Evolutionary conservation across 345 rosid genomes (phyloP).

Genomic region (Melaleuca alternifolia): DNA sequence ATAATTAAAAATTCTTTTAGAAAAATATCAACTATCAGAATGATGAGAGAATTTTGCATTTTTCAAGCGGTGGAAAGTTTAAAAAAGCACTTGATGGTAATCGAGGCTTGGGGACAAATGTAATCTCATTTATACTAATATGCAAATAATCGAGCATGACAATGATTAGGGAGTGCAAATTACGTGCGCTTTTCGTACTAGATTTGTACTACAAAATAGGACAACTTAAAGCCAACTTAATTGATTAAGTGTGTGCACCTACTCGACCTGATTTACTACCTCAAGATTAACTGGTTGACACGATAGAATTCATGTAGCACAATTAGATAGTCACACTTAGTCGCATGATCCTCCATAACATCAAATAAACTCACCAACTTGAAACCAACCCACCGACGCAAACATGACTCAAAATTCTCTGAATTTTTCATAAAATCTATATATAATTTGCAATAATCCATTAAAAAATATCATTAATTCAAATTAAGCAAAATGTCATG

Average conservation of each 20-base stretch:
- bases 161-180: not conserved
- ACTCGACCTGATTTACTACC: not conserved
- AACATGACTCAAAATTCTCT: not conserved
- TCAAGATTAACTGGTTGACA: not conserved
- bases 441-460: not conserved
- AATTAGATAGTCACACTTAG: not conserved
- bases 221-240: not conserved
- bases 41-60: not conserved
- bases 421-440: not conserved
- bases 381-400: not conserved
- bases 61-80: not conserved
- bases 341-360: not conserved
- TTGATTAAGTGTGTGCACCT: not conserved
- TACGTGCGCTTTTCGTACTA: not conserved
- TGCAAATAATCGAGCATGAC: not conserved
- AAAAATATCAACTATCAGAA: not conserved
- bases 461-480: not conserved
- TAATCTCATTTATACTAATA: not conserved
- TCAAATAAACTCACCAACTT: not conserved
- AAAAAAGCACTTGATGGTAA: not conserved
- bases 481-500: not conserved
- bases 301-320: not conserved
- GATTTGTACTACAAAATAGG: not conserved
- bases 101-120: not conserved
- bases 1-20: not conserved